Evolutionary conservation across 306 rosid genomes (phyloP).

Genomic region (Quercus dentata): DNA sequence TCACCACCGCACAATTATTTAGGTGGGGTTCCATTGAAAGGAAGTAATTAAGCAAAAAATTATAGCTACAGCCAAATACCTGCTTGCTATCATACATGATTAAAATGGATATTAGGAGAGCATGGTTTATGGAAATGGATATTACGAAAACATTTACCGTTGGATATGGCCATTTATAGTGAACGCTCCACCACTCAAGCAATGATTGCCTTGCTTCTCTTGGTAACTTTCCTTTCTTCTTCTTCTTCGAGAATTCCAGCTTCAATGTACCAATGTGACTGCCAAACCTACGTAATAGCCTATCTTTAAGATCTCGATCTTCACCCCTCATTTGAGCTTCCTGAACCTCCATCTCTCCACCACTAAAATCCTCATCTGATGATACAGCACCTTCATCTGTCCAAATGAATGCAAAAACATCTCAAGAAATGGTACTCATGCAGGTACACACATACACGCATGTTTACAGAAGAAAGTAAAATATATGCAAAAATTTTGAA

Average conservation of each 20-base stretch:
- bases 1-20: no score
- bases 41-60: not conserved
- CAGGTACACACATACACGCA: not conserved
- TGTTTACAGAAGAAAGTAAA: not conserved
- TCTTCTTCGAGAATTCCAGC: slow-evolving; percentile 82
- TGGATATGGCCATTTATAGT: slow-evolving; percentile 96
- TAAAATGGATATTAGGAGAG: not conserved
- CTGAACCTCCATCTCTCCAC: slow-evolving; percentile 62
- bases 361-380: slow-evolving; percentile 73
- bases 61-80: no score
- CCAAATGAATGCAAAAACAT: not conserved
- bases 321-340: slow-evolving; percentile 52
- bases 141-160: slow-evolving; percentile 52
- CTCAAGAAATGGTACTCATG: not conserved
- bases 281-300: slow-evolving; percentile 80
- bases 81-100: no score
- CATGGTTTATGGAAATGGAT: not conserved
- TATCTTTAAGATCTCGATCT: slow-evolving; percentile 78
- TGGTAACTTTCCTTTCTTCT: slow-evolving; percentile 89
- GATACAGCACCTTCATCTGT: slow-evolving; percentile 73
- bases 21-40: not conserved
- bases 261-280: slow-evolving; percentile 75
- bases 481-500: not conserved
- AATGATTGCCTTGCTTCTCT: slow-evolving; percentile 87
- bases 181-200: slow-evolving; percentile 88